A percentile compares a stretch with the other conserved stretches of the same genome.
Conservation (phyloP, 1,284 basidiomycete species). For the Fomes fomentarius region DNA sequence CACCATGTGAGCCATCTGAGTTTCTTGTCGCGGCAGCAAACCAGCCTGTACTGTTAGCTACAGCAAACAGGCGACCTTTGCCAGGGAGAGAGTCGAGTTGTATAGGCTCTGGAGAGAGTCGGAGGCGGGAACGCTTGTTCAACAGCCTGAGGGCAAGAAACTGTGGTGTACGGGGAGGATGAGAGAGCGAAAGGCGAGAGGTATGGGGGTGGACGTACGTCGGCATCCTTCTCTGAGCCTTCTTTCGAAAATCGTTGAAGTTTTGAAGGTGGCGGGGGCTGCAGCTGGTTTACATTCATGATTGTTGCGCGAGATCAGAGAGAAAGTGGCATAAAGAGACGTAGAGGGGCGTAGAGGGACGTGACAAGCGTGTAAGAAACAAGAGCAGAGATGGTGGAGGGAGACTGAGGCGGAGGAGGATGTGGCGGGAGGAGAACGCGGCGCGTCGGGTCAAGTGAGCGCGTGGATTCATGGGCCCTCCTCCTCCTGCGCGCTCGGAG, state of each 20-base stretch:
- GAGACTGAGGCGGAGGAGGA: constrained; percentile 1
- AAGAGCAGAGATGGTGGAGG: neutral
- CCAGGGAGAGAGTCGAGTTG: constrained; percentile 44
- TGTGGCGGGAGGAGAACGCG: constrained; percentile 1
- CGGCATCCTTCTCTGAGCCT: constrained; percentile 45
- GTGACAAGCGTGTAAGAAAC: no score
- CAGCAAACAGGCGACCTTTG: constrained; percentile 52
- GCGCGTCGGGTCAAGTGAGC: constrained; percentile 2
- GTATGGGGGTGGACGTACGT: constrained; percentile 37
- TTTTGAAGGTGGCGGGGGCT: constrained; percentile 33
- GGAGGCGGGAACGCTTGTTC: constrained; percentile 63
- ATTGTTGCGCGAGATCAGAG: neutral
- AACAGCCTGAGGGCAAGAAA: constrained; percentile 51
- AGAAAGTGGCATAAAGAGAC: neutral
- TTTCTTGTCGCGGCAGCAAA: constrained; percentile 60
- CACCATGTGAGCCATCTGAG: constrained; percentile 41
- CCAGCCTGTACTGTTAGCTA: constrained; percentile 62
- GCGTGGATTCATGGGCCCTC: neutral
- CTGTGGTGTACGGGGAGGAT: constrained; percentile 30
- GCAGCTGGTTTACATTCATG: constrained; percentile 45
- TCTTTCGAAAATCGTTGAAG: constrained; percentile 38
- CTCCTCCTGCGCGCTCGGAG: no score
- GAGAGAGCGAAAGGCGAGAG: neutral
- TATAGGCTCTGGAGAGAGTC: constrained; percentile 55
- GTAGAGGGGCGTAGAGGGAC: neutral